Percentiles rank a stretch among this genome's conserved stretches.
Evolutionary conservation across 805 yeast species (phyloP).

Genomic region (Danielozyma ontarioensis): DNA sequence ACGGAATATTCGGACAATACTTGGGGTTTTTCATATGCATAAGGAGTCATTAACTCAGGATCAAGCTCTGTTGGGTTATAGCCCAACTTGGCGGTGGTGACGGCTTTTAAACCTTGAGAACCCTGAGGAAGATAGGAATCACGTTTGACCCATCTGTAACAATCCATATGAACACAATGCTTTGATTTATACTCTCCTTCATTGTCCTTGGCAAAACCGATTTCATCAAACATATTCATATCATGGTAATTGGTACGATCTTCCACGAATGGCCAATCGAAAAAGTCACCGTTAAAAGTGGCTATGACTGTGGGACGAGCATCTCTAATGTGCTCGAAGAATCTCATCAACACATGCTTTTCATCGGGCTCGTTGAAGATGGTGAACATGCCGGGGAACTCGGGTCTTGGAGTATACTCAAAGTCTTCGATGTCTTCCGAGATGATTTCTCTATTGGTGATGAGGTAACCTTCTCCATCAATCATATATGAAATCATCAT

Average conservation of each 20-base stretch:
- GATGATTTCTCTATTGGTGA: slow-evolving; percentile 91
- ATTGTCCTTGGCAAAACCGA: slow-evolving; percentile 84
- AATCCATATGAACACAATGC: slow-evolving; percentile 95
- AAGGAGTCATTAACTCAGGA: slow-evolving; percentile 97
- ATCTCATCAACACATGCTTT: slow-evolving; percentile 62
- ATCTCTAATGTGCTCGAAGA: slow-evolving; percentile 88
- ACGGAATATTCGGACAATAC: slow-evolving; percentile 92
- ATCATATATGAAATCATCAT: slow-evolving; percentile 99
- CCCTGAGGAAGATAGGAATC: slow-evolving; percentile 98
- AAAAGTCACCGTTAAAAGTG: slow-evolving; percentile 96
- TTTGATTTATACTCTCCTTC: slow-evolving; percentile 92
- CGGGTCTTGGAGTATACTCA: slow-evolving; percentile 96
- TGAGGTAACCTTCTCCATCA: slow-evolving; percentile 92
- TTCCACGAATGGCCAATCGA: slow-evolving; percentile 99
- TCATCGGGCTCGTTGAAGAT: slow-evolving; percentile 90
- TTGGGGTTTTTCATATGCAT: slow-evolving; percentile 93
- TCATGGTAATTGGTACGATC: slow-evolving; percentile 81
- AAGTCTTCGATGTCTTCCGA: slow-evolving; percentile 94
- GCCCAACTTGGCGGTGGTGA: slow-evolving; percentile 91
- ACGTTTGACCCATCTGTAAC: slow-evolving; percentile 96
- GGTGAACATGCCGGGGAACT: slow-evolving; percentile 84
- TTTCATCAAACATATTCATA: slow-evolving; percentile 82
- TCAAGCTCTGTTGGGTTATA: slow-evolving; percentile 95
- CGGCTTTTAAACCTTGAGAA: slow-evolving; percentile 96
- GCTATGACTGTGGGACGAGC: slow-evolving; percentile 94